These are phyloP conservation scores for Centaurea solstitialis DNA, from an alignment of 129 eudicot genomes.

Conservation along the genomic window DNA sequence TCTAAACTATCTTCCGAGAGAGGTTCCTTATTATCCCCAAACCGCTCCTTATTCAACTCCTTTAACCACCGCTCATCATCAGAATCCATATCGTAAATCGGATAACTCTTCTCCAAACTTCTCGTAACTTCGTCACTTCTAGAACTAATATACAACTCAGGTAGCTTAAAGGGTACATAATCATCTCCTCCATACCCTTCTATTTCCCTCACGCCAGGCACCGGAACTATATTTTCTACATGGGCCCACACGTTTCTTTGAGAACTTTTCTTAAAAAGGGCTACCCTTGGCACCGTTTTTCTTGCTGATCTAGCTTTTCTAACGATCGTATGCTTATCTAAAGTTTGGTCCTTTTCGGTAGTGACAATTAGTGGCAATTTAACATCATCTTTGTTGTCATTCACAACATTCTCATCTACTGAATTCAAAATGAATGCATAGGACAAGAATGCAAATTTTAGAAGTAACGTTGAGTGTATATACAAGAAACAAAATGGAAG, in stretches of 20 bases:
- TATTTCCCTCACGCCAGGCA: slow-evolving; percentile 72
- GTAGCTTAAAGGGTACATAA: slow-evolving; percentile 47
- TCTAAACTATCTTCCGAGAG: slow-evolving; percentile 64
- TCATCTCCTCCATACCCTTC: slow-evolving; percentile 21
- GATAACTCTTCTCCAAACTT: slow-evolving; percentile 52
- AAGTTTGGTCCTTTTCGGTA: not conserved
- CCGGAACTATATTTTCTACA: slow-evolving; percentile 45
- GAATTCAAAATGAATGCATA: not conserved
- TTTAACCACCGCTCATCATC: slow-evolving; percentile 79
- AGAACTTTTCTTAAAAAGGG: not conserved
- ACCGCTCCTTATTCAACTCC: slow-evolving; percentile 33
- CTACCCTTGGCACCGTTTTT: slow-evolving; percentile 18
- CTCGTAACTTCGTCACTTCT: slow-evolving; percentile 66
- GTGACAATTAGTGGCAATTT: not conserved
- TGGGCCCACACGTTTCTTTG: slow-evolving; percentile 15
- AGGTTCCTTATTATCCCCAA: slow-evolving; percentile 14
- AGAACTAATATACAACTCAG: slow-evolving; percentile 50
- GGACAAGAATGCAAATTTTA: slow-evolving; percentile 32
- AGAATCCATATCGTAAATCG: slow-evolving; percentile 70
- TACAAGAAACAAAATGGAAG: slow-evolving; percentile 57
- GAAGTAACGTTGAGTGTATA: slow-evolving; percentile 47
- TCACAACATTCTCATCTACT: not conserved
- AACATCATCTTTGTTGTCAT: slow-evolving; percentile 1
- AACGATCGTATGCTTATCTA: not conserved
- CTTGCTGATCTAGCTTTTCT: slow-evolving; percentile 28